Percentiles rank a stretch among this genome's conserved stretches.
Conservation (phyloP, 2,329 filamentous ascomycete genomes). For the Dactylellina cionopaga region DNA sequence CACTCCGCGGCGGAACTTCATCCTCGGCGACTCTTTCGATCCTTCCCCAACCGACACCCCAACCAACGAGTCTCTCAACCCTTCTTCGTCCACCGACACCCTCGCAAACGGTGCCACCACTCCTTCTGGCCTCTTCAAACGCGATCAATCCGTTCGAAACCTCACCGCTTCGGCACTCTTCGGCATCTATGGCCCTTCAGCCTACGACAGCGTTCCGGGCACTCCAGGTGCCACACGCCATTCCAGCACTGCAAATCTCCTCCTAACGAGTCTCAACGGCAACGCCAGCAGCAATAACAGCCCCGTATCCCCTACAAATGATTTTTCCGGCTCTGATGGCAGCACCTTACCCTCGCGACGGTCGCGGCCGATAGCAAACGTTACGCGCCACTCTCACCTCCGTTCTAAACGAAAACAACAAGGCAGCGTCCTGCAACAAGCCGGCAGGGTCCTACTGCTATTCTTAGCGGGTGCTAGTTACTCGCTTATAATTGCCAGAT, state of each 20-base stretch:
- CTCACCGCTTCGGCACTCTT: constrained; percentile 88
- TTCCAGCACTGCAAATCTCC: constrained; percentile 61
- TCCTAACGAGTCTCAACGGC: constrained; percentile 62
- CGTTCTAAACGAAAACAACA: constrained; percentile 54
- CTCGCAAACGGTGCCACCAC: constrained; percentile 60
- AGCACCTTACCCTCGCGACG: constrained; percentile 28
- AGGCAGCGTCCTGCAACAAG: constrained; percentile 65
- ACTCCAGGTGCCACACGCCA: constrained; percentile 74
- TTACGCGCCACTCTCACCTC: constrained; percentile 56
- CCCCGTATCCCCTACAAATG: constrained; percentile 7
- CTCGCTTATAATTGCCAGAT: constrained; percentile 79
- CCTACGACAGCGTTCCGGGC: constrained; percentile 66
- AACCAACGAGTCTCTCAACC: constrained; percentile 36
- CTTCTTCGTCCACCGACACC: constrained; percentile 63
- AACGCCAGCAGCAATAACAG: constrained; percentile 54
- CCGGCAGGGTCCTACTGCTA: constrained; percentile 71
- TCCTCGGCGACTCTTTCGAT: constrained; percentile 47
- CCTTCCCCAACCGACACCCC: constrained; percentile 45
- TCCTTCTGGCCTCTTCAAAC: constrained; percentile 66
- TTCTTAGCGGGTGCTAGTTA: constrained; percentile 84
- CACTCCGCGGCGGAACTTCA: constrained; percentile 44
- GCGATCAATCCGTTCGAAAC: constrained; percentile 82
- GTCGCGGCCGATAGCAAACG: constrained; percentile 58
- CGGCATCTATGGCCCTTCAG: constrained; percentile 83
- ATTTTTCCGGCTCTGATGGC: constrained; percentile 15